phyloP scores from a whole-genome alignment of 345 rosid genomes.

The Bretschneidera sinensis region DNA sequence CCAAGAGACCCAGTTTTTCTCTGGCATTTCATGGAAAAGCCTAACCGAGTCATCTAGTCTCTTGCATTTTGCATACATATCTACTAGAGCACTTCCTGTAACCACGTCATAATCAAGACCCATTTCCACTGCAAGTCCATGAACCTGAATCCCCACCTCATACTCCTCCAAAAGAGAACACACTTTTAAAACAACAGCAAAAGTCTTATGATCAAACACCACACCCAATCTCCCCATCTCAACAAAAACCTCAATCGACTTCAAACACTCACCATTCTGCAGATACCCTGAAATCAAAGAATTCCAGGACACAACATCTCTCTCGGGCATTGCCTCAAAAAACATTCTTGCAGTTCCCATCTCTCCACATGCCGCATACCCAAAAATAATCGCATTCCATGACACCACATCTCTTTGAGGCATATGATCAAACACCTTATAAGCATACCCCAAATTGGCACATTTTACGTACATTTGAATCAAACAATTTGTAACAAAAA shows the following conservation, averaged over 20 bases:
- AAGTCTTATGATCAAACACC: constrained; percentile 45
- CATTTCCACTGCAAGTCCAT: constrained; percentile 44
- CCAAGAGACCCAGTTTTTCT: constrained; percentile 78
- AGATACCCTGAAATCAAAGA: constrained; percentile 74
- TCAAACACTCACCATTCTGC: constrained; percentile 46
- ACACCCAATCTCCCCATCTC: constrained; percentile 50
- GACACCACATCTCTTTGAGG: constrained; percentile 58
- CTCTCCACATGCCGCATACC: constrained; percentile 45
- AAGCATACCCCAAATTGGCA: constrained; percentile 39
- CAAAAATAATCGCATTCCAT: constrained; percentile 63
- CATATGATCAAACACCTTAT: constrained; percentile 64
- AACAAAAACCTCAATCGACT: constrained; percentile 41
- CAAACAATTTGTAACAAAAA: constrained; percentile 70
- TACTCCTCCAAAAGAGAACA: constrained; percentile 47
- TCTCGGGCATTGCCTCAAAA: constrained; percentile 54
- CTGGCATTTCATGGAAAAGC: constrained; percentile 55
- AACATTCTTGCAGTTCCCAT: constrained; percentile 44
- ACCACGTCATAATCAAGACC: constrained; percentile 64
- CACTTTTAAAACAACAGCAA: constrained; percentile 59
- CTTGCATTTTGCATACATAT: constrained; percentile 86
- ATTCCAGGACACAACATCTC: constrained; percentile 88
- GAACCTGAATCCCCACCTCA: constrained; percentile 63
- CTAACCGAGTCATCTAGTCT: constrained; percentile 47
- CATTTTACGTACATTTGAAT: constrained; percentile 54
- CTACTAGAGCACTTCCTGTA: constrained; percentile 73